Percentiles rank a stretch among this genome's conserved stretches.
These are phyloP conservation scores for Colletotrichum orbiculare DNA, from an alignment of 2,329 filamentous ascomycete genomes.

Conservation along the genomic window DNA sequence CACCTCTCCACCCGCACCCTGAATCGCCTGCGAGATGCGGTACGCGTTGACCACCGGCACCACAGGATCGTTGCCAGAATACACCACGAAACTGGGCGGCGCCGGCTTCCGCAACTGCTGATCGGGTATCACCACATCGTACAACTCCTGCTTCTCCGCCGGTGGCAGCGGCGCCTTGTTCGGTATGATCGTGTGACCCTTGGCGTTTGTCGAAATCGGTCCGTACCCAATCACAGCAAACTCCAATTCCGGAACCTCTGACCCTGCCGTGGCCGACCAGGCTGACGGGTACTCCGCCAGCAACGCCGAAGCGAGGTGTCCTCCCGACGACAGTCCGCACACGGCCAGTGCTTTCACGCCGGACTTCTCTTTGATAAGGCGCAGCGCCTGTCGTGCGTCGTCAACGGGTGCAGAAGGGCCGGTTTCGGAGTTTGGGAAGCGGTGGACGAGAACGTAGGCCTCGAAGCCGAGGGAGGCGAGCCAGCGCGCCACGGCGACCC, in stretches of 20 bases:
- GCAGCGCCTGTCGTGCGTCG: constrained; percentile 38
- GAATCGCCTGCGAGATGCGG: constrained; percentile 36
- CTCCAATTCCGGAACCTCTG: constrained; percentile 27
- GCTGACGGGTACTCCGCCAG: constrained; percentile 37
- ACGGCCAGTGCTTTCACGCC: constrained; percentile 22
- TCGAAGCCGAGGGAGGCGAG: constrained; percentile 38
- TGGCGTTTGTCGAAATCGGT: constrained; percentile 41
- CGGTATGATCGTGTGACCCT: constrained; percentile 37
- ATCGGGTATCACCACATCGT: constrained; percentile 39
- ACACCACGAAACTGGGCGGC: constrained; percentile 39
- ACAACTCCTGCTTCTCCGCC: constrained; percentile 40
- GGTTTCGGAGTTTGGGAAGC: constrained; percentile 38
- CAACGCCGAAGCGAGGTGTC: constrained; percentile 39
- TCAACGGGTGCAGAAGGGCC: constrained; percentile 38
- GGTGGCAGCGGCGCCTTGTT: constrained; percentile 39
- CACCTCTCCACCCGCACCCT: constrained; percentile 30
- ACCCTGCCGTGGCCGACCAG: constrained; percentile 31
- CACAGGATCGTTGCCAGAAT: constrained; percentile 37
- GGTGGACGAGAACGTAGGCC: constrained; percentile 40
- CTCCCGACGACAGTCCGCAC: constrained; percentile 40
- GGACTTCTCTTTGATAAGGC: constrained; percentile 25
- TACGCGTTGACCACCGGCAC: constrained; percentile 40
- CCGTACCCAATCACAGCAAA: constrained; percentile 41
- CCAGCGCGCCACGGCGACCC: constrained; percentile 39
- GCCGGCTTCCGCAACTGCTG: constrained; percentile 35